phyloP scores from a whole-genome alignment of 495 filamentous ascomycete species.

The Tuber borchii region DNA sequence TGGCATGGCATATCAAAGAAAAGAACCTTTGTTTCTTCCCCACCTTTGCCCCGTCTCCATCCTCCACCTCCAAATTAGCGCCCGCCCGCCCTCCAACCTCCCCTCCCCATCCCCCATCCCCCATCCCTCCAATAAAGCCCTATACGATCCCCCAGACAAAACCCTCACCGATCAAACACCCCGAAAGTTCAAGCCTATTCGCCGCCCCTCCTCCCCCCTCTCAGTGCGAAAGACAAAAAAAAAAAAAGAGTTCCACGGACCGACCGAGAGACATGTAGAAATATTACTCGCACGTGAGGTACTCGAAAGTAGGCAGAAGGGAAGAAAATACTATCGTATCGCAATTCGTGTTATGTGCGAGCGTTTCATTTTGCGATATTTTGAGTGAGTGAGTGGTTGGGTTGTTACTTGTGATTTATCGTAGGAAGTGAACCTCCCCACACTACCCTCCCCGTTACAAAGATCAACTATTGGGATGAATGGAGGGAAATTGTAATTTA shows the following conservation, averaged over 20 bases:
- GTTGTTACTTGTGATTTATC: no score
- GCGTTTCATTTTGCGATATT: background rate
- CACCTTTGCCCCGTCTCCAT: background rate
- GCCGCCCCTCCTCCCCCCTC: background rate
- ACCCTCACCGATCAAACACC: background rate
- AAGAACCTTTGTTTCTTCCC: background rate
- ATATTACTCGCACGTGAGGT: background rate
- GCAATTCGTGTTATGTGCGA: no score
- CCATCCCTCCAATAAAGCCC: background rate
- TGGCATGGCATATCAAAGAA: background rate
- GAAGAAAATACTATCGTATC: background rate
- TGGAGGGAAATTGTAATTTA: no score
- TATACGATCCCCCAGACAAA: background rate
- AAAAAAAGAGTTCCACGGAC: background rate
- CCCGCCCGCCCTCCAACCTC: background rate
- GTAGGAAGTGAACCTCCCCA: no score
- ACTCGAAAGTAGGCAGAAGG: background rate
- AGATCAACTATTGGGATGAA: no score
- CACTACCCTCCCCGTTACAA: no score
- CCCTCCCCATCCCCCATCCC: background rate
- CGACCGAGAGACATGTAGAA: constrained; percentile 1
- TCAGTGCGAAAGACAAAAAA: background rate
- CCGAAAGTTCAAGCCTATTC: background rate
- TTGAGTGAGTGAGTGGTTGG: background rate
- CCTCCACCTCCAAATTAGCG: background rate